Percentiles rank a stretch among this genome's conserved stretches.
These are phyloP conservation scores for Papilionanthe hybrid DNA, from an alignment of 116 monocot genomes.

Conservation along the genomic window DNA sequence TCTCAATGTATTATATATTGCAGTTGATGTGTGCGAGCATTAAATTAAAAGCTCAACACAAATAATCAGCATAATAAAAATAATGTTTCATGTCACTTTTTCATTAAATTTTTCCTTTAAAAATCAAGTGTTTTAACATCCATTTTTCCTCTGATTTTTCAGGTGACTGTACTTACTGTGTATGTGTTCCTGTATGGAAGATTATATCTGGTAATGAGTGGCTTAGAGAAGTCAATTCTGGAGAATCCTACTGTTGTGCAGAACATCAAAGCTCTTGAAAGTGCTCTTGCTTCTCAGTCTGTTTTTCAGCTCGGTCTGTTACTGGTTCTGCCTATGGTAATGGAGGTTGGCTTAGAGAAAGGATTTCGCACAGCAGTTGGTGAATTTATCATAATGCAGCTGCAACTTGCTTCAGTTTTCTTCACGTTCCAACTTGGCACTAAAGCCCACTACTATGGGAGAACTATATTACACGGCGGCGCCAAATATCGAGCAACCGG, in stretches of 20 bases:
- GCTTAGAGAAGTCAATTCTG: slow-evolving; percentile 72
- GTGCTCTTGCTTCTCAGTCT: slow-evolving; percentile 78
- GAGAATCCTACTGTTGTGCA: slow-evolving; percentile 47
- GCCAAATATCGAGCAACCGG: slow-evolving; percentile 88
- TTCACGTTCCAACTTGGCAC: slow-evolving; percentile 96
- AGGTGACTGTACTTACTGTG: slow-evolving; percentile 86
- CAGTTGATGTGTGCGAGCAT: background rate
- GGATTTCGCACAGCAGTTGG: slow-evolving; percentile 87
- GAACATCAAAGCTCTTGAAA: slow-evolving; percentile 67
- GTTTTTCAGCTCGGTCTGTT: slow-evolving; percentile 83
- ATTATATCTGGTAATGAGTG: slow-evolving; percentile 85
- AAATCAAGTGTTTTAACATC: background rate
- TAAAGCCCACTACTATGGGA: slow-evolving; percentile 86
- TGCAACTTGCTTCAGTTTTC: slow-evolving; percentile 85
- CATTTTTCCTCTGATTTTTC: slow-evolving; percentile 19
- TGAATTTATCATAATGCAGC: slow-evolving; percentile 91
- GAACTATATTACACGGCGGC: slow-evolving; percentile 86
- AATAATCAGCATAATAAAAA: background rate
- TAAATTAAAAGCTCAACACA: background rate
- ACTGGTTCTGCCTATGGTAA: slow-evolving; percentile 85
- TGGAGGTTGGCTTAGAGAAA: slow-evolving; percentile 95
- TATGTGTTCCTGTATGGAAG: slow-evolving; percentile 90
- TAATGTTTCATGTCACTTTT: background rate
- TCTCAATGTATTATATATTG: background rate
- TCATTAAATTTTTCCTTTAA: background rate